Evolutionary conservation across 768 basidiomycete genomes (phyloP).

Genomic region (Xerocomellus dryophilus): DNA sequence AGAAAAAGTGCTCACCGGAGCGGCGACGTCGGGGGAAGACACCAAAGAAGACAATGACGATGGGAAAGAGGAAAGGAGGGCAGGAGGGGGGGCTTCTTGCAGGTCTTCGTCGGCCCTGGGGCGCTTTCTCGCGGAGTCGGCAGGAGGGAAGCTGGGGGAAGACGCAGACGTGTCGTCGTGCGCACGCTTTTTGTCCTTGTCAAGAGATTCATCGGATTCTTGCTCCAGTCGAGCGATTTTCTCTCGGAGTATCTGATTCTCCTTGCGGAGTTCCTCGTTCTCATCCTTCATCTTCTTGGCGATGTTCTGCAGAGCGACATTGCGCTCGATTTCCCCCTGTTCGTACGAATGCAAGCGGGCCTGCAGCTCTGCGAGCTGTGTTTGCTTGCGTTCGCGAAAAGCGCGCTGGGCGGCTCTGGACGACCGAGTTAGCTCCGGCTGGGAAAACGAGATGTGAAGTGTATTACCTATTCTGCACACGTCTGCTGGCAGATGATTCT

Average conservation of each 20-base stretch:
- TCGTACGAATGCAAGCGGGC: slow-evolving; percentile 82
- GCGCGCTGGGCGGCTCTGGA: slow-evolving; percentile 82
- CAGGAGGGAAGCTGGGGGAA: slow-evolving; percentile 23
- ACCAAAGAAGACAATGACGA: slow-evolving; percentile 46
- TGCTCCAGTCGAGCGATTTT: slow-evolving; percentile 43
- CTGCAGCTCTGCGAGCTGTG: slow-evolving; percentile 83
- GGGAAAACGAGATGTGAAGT: not conserved
- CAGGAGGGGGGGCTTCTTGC: slow-evolving; percentile 15
- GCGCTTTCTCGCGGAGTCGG: slow-evolving; percentile 39
- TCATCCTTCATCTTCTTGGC: slow-evolving; percentile 86
- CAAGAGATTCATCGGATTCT: slow-evolving; percentile 28
- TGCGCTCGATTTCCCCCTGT: slow-evolving; percentile 87
- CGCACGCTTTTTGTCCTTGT: slow-evolving; percentile 55
- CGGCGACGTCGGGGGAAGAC: slow-evolving; percentile 48
- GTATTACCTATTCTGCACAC: slow-evolving; percentile 71
- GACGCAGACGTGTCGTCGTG: slow-evolving; percentile 48
- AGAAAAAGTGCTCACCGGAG: slow-evolving; percentile 30
- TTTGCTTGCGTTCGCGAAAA: slow-evolving; percentile 86
- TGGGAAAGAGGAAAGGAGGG: slow-evolving; percentile 24
- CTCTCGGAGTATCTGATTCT: slow-evolving; percentile 61
- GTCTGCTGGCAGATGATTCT: slow-evolving; percentile 57
- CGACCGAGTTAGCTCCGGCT: slow-evolving; percentile 8
- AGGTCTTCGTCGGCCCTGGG: slow-evolving; percentile 29
- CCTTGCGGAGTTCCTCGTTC: slow-evolving; percentile 68
- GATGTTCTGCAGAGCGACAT: slow-evolving; percentile 76